A percentile compares a stretch with the other conserved stretches of the same genome.
Evolutionary conservation across 306 rosid genomes (phyloP).

Genomic region (Pyrus pyrifolia): DNA sequence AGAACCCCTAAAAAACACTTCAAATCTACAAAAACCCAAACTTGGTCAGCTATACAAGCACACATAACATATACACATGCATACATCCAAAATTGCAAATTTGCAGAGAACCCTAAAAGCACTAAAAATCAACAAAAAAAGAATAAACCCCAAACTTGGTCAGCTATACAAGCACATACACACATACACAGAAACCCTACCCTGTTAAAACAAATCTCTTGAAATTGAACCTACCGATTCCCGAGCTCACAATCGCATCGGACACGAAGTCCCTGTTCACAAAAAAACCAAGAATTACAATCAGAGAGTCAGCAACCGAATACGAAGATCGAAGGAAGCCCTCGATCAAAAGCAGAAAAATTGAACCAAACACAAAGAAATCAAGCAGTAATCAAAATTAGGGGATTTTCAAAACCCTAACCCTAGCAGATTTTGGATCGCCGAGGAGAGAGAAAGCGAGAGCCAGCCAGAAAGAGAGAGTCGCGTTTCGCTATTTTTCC

Average conservation of each 20-base stretch:
- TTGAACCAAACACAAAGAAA: background rate
- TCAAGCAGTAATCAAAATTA: background rate
- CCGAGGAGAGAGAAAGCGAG: slow-evolving; percentile 41
- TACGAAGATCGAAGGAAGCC: background rate
- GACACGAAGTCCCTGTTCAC: slow-evolving; percentile 22
- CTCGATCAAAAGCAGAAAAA: background rate
- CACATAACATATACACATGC: background rate
- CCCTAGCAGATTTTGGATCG: slow-evolving; percentile 49
- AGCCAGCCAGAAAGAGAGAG: slow-evolving; percentile 41
- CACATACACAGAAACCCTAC: slow-evolving; percentile 13
- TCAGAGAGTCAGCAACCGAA: background rate
- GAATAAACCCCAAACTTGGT: background rate
- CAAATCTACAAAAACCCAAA: background rate
- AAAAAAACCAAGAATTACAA: background rate
- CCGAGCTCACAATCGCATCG: slow-evolving; percentile 53
- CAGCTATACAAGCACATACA: background rate
- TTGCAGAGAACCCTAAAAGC: background rate
- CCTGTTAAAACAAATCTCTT: slow-evolving; percentile 23
- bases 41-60: background rate
- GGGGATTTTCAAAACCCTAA: slow-evolving; percentile 45
- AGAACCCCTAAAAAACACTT: background rate
- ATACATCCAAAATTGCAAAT: background rate
- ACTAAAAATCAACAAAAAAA: background rate
- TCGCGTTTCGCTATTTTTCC: slow-evolving; percentile 24
- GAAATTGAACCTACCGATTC: slow-evolving; percentile 47